These are phyloP conservation scores for Taphrina confusa DNA, from an alignment of 1,139 yeast species.

Conservation along the genomic window DNA sequence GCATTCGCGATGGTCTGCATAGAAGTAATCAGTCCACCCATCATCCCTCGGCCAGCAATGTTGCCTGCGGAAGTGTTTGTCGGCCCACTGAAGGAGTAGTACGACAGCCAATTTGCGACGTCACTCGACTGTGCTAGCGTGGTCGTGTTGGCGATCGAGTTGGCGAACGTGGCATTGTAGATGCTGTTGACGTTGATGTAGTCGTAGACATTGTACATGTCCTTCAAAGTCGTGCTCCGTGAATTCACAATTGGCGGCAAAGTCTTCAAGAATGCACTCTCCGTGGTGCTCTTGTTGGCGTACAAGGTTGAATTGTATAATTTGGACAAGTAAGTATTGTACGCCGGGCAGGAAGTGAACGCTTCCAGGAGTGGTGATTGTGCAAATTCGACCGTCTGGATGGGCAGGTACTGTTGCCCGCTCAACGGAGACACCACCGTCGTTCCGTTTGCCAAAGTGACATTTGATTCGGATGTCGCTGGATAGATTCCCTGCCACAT, in stretches of 20 bases:
- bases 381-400: slow-evolving; percentile 28
- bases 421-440: slow-evolving; percentile 27
- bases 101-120: slow-evolving; percentile 30
- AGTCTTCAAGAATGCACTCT: neutral
- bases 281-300: slow-evolving; percentile 4
- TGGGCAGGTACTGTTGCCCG: slow-evolving; percentile 31
- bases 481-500: slow-evolving; percentile 35
- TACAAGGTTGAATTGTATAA: slow-evolving; percentile 24
- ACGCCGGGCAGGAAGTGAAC: slow-evolving; percentile 26
- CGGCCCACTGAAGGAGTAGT: slow-evolving; percentile 30
- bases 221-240: slow-evolving; percentile 27
- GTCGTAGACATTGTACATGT: slow-evolving; percentile 32
- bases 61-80: slow-evolving; percentile 18
- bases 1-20: slow-evolving; percentile 30
- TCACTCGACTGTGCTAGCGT: slow-evolving; percentile 21
- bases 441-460: slow-evolving; percentile 32
- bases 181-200: slow-evolving; percentile 33
- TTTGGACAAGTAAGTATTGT: slow-evolving; percentile 4
- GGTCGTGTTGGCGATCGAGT: slow-evolving; percentile 2
- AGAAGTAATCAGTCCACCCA: slow-evolving; percentile 23
- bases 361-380: slow-evolving; percentile 31
- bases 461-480: slow-evolving; percentile 14
- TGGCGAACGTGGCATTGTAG: slow-evolving; percentile 25
- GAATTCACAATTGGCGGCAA: slow-evolving; percentile 10
- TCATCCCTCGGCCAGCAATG: slow-evolving; percentile 30